Base-by-base conservation (phyloP, 805 yeast species). In the Saccharomycopsis oosterbeekiorum region DNA sequence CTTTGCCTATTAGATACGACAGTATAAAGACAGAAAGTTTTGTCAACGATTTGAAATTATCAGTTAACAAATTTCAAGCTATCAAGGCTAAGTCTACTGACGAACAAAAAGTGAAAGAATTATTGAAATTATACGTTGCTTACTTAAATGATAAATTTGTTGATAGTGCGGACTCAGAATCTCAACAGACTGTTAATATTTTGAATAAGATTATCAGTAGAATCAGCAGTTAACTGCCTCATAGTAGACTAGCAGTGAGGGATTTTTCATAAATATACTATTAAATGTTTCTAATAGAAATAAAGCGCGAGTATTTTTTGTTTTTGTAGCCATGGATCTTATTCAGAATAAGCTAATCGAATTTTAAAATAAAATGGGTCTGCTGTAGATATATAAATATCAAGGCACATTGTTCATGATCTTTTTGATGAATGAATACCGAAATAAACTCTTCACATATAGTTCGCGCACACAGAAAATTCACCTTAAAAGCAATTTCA, bases 21-120 rank as follows among this genome's bases (percentile, higher is more conserved):
- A 63, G 68, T 0, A 66, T 77, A 3, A 73, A 75, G 61, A 66
- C 73, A 15, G 73, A 77, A 4, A 68, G 69, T 9, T 83, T 87
- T 68, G 83, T 88, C 19, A 84, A 79, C 57, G 71, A 75, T 58
- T 77, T 92, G 68, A 89, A 88, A 73, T 77, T 79, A 24, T 78
- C 91, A 19, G 87, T 90, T 53, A 88, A 86, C 69, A 83, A 84
- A 68, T 89, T 82, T 69, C 75, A 82, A 65, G 86, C 89, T 9
- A 84, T 83, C 69, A 78, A 80, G 64, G 66, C 70, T 56, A 71
- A 70, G 42, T 70, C 68, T 17, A 65, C 71, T 58, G 72, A 73
- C 56, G 70, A 68, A 15, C 66, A 69, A 29, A 21, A 47, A 19
- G 2, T 24, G 1, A 47, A 47, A n/a, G 68, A 83, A n/a, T 76